Base-by-base conservation (phyloP, 2,329 filamentous ascomycete genomes). In the Aspergillus proliferans region DNA sequence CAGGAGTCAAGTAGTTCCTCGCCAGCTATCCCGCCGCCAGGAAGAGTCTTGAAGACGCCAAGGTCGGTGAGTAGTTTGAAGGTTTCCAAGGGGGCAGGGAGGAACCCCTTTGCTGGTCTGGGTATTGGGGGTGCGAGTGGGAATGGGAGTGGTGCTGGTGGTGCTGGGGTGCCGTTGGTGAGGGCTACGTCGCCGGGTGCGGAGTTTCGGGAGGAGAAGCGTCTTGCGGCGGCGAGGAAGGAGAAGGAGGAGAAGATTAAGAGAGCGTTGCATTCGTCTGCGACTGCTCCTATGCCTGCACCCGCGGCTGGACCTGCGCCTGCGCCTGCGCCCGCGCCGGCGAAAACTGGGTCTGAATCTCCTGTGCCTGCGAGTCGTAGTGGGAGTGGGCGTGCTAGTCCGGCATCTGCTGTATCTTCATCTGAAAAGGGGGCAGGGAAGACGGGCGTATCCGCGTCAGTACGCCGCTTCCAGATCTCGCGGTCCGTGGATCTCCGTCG, bases 181-280 rank as follows among this genome's bases (percentile, higher is more conserved):
- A 63, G 71, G 42, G 62, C 69, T 36, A 73, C 71, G 3, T 68
- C 69, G 4, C 71, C 71, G 2, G 70, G 70, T 5, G 70, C 69
- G 6, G 69, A 71, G 49, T 57, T 72, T 33, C 62, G 65, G 42
- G 68, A 71, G 46, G 61, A 63, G 30, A 61, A 61, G 47, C 60
- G 61, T 9, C 40, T 60, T 6, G 60, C 62, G 9, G 58, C 59
- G 19, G 60, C 51, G 12, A 55, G 59, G 26, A 66, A 58, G 48
- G 60, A 67, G 19, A 51, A 56, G 1, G 59, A 64, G 38, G 67
- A 68, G 44, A 65, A 62, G 38, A 49, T 61, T 15, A 56, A 58
- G 21, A 52, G 54, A 21, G 60, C 64, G 3, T 47, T 68, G 10
- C 49, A 64, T 44, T 59, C 59, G 1, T 19, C 7, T 19, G 54